These are phyloP conservation scores for Trichoderma breve DNA, from an alignment of 2,329 filamentous ascomycete genomes.

Conservation along the genomic window DNA sequence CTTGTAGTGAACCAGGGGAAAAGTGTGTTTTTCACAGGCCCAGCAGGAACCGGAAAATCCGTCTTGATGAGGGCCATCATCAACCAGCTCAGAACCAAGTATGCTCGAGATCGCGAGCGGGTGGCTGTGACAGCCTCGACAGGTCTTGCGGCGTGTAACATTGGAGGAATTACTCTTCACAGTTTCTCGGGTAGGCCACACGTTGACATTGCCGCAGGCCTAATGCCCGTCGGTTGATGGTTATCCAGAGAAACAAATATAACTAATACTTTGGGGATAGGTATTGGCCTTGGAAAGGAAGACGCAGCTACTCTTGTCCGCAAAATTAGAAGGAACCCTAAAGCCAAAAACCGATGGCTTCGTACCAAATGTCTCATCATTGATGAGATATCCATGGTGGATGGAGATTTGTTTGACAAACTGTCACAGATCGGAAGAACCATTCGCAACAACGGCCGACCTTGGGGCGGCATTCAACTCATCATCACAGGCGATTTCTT, in stretches of 20 bases:
- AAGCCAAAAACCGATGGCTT: constrained; percentile 86
- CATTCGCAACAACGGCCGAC: constrained; percentile 84
- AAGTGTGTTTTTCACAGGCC: constrained; percentile 97
- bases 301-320: constrained; percentile 75
- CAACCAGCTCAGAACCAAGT: constrained; percentile 72
- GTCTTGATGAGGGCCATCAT: constrained; percentile 94
- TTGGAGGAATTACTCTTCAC: constrained; percentile 92
- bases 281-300: constrained; percentile 90
- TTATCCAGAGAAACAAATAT: background rate
- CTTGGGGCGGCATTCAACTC: constrained; percentile 94
- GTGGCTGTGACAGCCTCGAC: constrained; percentile 95
- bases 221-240: background rate
- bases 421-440: constrained; percentile 81
- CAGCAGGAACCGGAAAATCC: constrained; percentile 94
- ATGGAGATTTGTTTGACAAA: constrained; percentile 95
- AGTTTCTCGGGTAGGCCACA: constrained; percentile 71
- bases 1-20: constrained; percentile 76
- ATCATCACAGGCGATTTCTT: constrained; percentile 98
- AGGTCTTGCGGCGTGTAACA: constrained; percentile 92
- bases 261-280: constrained; percentile 23
- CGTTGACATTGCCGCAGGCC: background rate
- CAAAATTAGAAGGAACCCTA: constrained; percentile 85
- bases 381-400: constrained; percentile 98
- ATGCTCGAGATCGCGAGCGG: constrained; percentile 71
- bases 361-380: constrained; percentile 83